A percentile compares a stretch with the other conserved stretches of the same genome.
Conservation (phyloP, 73 alveolate species). For the Tetrahymena malaccensis region DNA sequence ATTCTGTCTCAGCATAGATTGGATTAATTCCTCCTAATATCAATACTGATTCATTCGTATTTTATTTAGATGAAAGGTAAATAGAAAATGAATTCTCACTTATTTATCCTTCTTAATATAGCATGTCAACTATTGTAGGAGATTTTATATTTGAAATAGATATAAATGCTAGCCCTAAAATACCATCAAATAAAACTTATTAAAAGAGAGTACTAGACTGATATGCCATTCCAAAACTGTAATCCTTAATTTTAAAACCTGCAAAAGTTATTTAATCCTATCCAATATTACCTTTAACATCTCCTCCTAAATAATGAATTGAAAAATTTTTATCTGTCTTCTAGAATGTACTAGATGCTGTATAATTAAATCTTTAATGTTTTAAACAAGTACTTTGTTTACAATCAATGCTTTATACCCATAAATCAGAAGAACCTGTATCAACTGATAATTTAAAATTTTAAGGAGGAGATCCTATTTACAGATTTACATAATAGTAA, state of each 20-base stretch:
- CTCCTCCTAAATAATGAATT: background rate
- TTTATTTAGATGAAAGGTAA: background rate
- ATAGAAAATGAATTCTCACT: background rate
- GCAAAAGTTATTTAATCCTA: background rate
- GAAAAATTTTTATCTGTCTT: background rate
- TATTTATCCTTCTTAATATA: background rate
- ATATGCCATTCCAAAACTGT: background rate
- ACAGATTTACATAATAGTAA: background rate
- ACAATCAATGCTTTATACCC: background rate
- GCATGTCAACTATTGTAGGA: background rate
- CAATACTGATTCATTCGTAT: background rate
- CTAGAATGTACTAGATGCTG: background rate
- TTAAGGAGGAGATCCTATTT: background rate
- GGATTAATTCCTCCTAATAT: background rate
- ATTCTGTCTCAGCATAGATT: background rate
- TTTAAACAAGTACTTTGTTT: background rate
- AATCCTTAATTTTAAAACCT: background rate
- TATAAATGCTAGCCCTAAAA: background rate
- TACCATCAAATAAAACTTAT: background rate
- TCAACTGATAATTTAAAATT: background rate
- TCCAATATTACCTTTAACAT: background rate
- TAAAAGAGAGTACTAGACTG: background rate
- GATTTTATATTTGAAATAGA: background rate
- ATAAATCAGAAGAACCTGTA: background rate
- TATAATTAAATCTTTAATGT: background rate